Conservation (phyloP, 148 eudicot species). For the Fagopyrum homotropicum region DNA sequence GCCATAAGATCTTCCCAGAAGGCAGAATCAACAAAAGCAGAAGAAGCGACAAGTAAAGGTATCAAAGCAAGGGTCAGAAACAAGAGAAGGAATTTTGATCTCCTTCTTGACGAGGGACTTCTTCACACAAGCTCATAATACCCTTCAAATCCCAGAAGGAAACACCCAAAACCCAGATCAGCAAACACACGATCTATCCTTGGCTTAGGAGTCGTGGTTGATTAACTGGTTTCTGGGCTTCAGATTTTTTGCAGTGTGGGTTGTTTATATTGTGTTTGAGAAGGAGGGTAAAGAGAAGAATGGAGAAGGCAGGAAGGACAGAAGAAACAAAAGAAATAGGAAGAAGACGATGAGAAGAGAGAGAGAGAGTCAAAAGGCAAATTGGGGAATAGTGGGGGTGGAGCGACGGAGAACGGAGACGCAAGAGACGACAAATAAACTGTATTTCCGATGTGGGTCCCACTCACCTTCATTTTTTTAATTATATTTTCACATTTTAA, state of each 20-base stretch:
- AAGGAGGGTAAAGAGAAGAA: background rate
- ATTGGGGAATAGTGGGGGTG: constrained; percentile 8
- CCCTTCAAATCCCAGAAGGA: background rate
- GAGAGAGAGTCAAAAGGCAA: constrained; percentile 16
- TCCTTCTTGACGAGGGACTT: background rate
- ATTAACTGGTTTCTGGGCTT: background rate
- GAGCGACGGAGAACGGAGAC: constrained; percentile 7
- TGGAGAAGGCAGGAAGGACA: background rate
- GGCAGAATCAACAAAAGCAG: background rate
- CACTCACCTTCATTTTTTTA: background rate
- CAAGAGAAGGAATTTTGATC: background rate
- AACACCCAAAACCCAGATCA: background rate
- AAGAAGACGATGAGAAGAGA: constrained; percentile 10
- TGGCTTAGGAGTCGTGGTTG: too few relatives aligned
- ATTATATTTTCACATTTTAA: background rate
- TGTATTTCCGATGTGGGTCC: constrained; percentile 1
- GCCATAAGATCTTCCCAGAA: constrained; percentile 32
- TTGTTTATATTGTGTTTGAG: background rate
- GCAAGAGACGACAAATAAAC: constrained; percentile 11
- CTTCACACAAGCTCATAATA: constrained; percentile 2
- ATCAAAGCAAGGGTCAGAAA: too few relatives aligned
- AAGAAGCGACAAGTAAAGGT: background rate
- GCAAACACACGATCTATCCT: constrained; percentile 1
- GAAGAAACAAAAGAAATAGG: constrained; percentile 12
- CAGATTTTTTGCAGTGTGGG: background rate